phyloP scores from a whole-genome alignment of 2,329 filamentous ascomycete species.

The Microdochium bolleyi region DNA sequence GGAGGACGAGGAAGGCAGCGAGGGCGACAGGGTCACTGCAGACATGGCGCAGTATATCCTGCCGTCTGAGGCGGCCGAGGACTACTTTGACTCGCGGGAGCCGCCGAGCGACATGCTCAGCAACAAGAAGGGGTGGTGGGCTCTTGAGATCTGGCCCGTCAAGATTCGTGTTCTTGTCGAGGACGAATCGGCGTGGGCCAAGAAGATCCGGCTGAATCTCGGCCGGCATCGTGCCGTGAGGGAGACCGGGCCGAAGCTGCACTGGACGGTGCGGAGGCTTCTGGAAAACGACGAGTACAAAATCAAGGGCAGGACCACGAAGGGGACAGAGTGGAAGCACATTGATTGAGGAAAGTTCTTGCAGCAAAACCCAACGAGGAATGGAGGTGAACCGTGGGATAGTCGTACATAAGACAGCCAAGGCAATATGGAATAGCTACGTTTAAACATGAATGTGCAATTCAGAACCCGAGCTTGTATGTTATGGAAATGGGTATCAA shows the following conservation, averaged over 20 bases:
- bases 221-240: conserved; percentile 26
- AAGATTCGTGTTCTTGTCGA: conserved; percentile 25
- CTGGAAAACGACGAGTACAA: conserved; percentile 25
- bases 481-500: too few relatives aligned
- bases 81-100: conserved; percentile 31
- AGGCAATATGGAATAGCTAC: too few relatives aligned
- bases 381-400: too few relatives aligned
- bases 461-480: not conserved
- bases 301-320: conserved; percentile 17
- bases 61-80: conserved; percentile 30
- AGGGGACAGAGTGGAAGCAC: conserved; percentile 21
- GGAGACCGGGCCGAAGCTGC: conserved; percentile 27
- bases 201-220: conserved; percentile 25
- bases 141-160: conserved; percentile 32
- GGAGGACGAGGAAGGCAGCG: not conserved
- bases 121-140: conserved; percentile 30
- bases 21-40: conserved; percentile 7
- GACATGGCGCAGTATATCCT: conserved; percentile 9
- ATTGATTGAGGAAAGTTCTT: too few relatives aligned
- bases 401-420: too few relatives aligned
- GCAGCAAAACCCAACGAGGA: too few relatives aligned
- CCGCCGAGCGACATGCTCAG: conserved; percentile 29
- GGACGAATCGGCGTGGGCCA: conserved; percentile 24
- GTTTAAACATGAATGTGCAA: too few relatives aligned
- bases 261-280: conserved; percentile 32